These are phyloP conservation scores for Apiospora arundinis DNA, from an alignment of 2,329 filamentous ascomycete genomes.

Conservation along the genomic window DNA sequence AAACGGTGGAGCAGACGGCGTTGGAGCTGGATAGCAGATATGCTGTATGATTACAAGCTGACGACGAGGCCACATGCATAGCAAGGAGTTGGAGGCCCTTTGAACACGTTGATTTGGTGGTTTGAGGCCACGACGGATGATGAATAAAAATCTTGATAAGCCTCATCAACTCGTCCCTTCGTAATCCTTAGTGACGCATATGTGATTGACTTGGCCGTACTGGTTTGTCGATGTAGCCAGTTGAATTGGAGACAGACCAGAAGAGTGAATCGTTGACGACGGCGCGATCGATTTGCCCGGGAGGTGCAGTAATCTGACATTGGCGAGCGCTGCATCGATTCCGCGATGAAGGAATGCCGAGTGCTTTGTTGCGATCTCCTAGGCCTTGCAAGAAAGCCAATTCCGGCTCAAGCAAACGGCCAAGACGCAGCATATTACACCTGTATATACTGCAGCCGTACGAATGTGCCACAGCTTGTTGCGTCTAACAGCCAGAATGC, in stretches of 20 bases:
- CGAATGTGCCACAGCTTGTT: neutral
- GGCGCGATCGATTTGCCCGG: neutral
- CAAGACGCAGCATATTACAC: neutral
- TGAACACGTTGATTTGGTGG: constrained; percentile 18
- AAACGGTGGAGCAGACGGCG: neutral
- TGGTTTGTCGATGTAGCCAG: neutral
- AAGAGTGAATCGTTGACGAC: neutral
- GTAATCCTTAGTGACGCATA: neutral
- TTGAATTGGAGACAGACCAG: neutral
- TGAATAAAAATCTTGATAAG: constrained; percentile 15
- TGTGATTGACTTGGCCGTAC: neutral
- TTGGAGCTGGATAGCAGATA: constrained; percentile 5
- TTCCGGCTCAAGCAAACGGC: neutral
- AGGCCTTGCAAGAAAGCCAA: neutral
- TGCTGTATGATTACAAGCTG: constrained; percentile 20
- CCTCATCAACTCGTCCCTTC: neutral
- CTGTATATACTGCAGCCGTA: neutral
- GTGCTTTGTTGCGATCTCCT: constrained; percentile 7
- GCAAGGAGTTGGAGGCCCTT: constrained; percentile 17
- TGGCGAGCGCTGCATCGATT: neutral
- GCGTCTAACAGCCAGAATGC: neutral
- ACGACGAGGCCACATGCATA: constrained; percentile 18
- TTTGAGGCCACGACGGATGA: constrained; percentile 17
- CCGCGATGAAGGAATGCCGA: neutral
- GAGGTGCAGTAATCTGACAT: neutral